Conservation (phyloP, 768 basidiomycete genomes). For the Pulveroboletus sp. region DNA sequence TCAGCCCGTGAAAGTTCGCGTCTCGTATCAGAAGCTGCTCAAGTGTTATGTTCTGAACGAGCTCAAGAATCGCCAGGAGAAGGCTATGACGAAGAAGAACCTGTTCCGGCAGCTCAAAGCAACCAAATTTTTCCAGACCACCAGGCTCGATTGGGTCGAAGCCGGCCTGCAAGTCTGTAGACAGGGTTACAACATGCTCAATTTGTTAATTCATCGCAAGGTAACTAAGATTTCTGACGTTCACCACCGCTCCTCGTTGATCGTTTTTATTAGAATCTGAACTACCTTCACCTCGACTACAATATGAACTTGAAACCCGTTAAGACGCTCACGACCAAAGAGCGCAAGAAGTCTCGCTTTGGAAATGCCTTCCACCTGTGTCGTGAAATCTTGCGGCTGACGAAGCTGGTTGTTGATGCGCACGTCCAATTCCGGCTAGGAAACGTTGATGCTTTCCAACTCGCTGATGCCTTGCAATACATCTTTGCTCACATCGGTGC, state of each 20-base stretch:
- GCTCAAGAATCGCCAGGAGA: constrained; percentile 82
- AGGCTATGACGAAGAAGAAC: constrained; percentile 98
- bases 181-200: constrained; percentile 99
- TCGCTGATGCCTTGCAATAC: constrained; percentile 97
- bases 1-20: constrained; percentile 96
- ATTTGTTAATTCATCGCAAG: constrained; percentile 98
- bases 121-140: constrained; percentile 99
- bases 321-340: constrained; percentile 96
- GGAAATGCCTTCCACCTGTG: constrained; percentile 99
- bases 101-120: constrained; percentile 92
- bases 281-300: constrained; percentile 94
- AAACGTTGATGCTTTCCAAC: constrained; percentile 98
- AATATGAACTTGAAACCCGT: constrained; percentile 99
- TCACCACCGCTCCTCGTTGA: neutral
- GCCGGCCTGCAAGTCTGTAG: constrained; percentile 97
- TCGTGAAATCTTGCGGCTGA: constrained; percentile 95
- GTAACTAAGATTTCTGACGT: constrained; percentile 32
- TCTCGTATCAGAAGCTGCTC: constrained; percentile 96
- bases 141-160: constrained; percentile 97
- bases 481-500: constrained; percentile 97
- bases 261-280: constrained; percentile 59
- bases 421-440: constrained; percentile 98
- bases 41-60: constrained; percentile 97
- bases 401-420: constrained; percentile 97
- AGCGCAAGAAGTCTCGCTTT: constrained; percentile 99